Conservation (phyloP, 2,329 filamentous ascomycete species). For the Raffaelea albimanens region DNA sequence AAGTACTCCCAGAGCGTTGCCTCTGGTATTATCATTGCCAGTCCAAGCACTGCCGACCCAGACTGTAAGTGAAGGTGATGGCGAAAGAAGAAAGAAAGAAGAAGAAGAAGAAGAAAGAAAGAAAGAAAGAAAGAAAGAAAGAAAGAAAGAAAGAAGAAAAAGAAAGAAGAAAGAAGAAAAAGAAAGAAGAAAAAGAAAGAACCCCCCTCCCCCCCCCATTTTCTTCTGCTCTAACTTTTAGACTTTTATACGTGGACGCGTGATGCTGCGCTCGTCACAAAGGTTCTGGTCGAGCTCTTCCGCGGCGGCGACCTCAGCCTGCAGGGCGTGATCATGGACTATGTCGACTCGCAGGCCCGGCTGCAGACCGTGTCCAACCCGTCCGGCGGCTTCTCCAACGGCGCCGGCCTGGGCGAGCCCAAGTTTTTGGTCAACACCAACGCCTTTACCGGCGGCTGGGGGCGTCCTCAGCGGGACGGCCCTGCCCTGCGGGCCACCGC, state of each 20-base stretch:
- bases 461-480: conserved; percentile 69
- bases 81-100: too few relatives aligned
- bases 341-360: conserved; percentile 55
- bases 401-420: conserved; percentile 56
- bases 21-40: conserved; percentile 46
- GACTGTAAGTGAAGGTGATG: conserved; percentile 47
- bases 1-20: conserved; percentile 36
- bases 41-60: conserved; percentile 42
- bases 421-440: conserved; percentile 60
- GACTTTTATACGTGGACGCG: conserved; percentile 72
- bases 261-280: conserved; percentile 63
- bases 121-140: too few relatives aligned
- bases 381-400: conserved; percentile 47
- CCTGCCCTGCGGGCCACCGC: conserved; percentile 68
- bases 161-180: too few relatives aligned
- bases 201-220: too few relatives aligned
- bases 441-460: conserved; percentile 61
- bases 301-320: conserved; percentile 31
- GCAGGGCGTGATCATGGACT: conserved; percentile 55
- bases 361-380: conserved; percentile 62
- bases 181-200: too few relatives aligned
- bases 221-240: background rate
- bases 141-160: too few relatives aligned
- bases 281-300: conserved; percentile 59
- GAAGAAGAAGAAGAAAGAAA: too few relatives aligned